Base-by-base conservation (phyloP, 2,329 filamentous ascomycete species). In the Fusarium sterilihyphosum region DNA sequence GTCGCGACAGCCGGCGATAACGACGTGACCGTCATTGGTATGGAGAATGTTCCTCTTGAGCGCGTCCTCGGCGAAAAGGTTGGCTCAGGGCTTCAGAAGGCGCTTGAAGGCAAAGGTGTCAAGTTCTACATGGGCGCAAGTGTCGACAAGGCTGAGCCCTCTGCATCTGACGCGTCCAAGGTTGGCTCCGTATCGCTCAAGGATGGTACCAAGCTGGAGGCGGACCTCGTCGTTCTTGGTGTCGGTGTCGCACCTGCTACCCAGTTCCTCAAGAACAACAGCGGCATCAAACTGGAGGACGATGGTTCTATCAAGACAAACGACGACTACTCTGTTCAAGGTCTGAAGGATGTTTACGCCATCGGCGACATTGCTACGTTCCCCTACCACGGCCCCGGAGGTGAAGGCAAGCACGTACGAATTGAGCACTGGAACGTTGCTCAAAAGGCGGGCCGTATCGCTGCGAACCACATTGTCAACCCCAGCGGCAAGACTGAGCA, bases 361-460 rank as follows among this genome's bases (percentile, higher is more conserved):
- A 91, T 99, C 70, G 96, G 96, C 60, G 96, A 99, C 81, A 98
- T 99, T 71, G 95, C 96, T 18, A 95, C 93, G 1, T 98, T 94
- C 83, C 96, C 96, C 0, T 99, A 99, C 85, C 89, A 94, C 81
- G 96, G 96, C 3, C 96, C 96, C 1, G 95, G 94, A 31, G 92
- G 94, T 33, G 88, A 92, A 22, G 94, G 93, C 71, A 88, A 87
- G 50, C 88, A 88, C 24, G 90, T 93, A 2, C 92, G 96, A 73
- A 98, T 98, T 80, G 96, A 99, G 86, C 96, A 99, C 82, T 99
- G 96, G 96, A 96, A 98, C 83, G 96, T 99, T 6, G 96, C 96
- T 9, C 96, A 98, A 80, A 98, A 98, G 79, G 88, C 94, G 4
- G 96, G 96, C 6, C 93, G 96, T 49, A 88, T 89, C 31, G 96